Percentiles rank a stretch among this genome's conserved stretches.
phyloP scores from a whole-genome alignment of 1,139 yeast genomes.

The Taiozyma sp. region DNA sequence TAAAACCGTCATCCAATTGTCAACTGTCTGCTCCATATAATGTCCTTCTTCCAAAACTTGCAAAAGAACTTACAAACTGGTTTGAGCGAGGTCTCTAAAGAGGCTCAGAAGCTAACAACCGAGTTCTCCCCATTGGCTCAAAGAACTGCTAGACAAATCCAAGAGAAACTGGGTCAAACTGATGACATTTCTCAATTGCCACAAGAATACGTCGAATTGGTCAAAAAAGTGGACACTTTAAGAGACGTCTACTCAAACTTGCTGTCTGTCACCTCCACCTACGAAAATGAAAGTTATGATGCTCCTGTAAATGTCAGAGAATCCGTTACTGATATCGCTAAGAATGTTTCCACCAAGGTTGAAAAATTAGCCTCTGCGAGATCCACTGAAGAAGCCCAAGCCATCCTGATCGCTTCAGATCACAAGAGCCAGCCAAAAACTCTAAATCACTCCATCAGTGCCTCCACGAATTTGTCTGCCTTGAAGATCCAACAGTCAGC shows the following conservation, averaged over 20 bases:
- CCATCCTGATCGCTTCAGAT: slow-evolving; percentile 55
- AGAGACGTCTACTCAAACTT: slow-evolving; percentile 70
- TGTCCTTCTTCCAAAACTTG: slow-evolving; percentile 25
- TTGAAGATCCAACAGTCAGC: slow-evolving; percentile 35
- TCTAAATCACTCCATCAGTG: slow-evolving; percentile 74
- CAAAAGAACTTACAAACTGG: slow-evolving; percentile 23
- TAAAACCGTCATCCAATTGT: not conserved
- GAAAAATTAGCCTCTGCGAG: slow-evolving; percentile 69
- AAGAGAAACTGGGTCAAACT: slow-evolving; percentile 73
- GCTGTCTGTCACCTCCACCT: slow-evolving; percentile 64
- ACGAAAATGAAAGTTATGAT: slow-evolving; percentile 78
- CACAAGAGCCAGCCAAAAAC: slow-evolving; percentile 76
- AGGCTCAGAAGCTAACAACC: slow-evolving; percentile 24
- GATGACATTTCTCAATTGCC: slow-evolving; percentile 84
- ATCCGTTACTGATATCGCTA: slow-evolving; percentile 70
- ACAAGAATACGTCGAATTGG: slow-evolving; percentile 73
- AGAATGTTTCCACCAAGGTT: slow-evolving; percentile 62
- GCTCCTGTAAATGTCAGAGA: slow-evolving; percentile 80
- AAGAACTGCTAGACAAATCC: slow-evolving; percentile 75
- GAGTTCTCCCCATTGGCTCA: slow-evolving; percentile 49
- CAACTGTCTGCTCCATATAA: slow-evolving; percentile 1
- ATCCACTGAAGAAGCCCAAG: slow-evolving; percentile 80
- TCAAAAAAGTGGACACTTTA: slow-evolving; percentile 69
- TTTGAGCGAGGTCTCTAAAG: slow-evolving; percentile 20
- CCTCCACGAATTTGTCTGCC: slow-evolving; percentile 59